Evolutionary conservation across 2,329 filamentous ascomycete genomes (phyloP).

Genomic region (Ascochyta viciae-villosae): DNA sequence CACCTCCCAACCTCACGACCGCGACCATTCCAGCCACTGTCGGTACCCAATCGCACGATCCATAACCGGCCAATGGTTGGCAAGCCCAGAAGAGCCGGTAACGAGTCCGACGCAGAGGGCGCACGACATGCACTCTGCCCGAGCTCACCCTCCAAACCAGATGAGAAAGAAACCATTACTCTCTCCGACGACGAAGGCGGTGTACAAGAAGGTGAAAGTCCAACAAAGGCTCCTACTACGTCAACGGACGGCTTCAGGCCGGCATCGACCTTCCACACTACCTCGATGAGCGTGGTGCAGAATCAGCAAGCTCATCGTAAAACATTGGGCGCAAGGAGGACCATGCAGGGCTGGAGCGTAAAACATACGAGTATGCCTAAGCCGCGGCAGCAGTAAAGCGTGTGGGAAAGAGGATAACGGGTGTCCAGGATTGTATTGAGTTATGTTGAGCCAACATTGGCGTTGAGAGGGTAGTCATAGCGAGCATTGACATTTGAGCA

Average conservation of each 20-base stretch:
- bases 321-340: slow-evolving; percentile 59
- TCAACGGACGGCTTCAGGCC: slow-evolving; percentile 37
- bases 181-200: slow-evolving; percentile 13
- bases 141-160: slow-evolving; percentile 50
- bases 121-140: slow-evolving; percentile 58
- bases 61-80: slow-evolving; percentile 42
- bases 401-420: not conserved
- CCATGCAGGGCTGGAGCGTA: slow-evolving; percentile 60
- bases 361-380: slow-evolving; percentile 43
- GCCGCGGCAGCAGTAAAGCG: slow-evolving; percentile 24
- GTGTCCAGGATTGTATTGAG: not conserved
- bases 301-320: slow-evolving; percentile 46
- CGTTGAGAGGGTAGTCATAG: not conserved
- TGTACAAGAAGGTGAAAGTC: slow-evolving; percentile 12
- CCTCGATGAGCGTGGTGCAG: slow-evolving; percentile 47
- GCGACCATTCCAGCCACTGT: slow-evolving; percentile 32
- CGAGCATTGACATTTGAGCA: not conserved
- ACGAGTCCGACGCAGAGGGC: slow-evolving; percentile 31
- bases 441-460: not conserved
- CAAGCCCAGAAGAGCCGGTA: slow-evolving; percentile 36
- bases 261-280: slow-evolving; percentile 54
- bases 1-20: slow-evolving; percentile 15
- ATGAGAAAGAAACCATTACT: slow-evolving; percentile 19
- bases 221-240: slow-evolving; percentile 13
- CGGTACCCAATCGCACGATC: slow-evolving; percentile 39